These are phyloP conservation scores for Zymoseptoria ardabiliae DNA, from an alignment of 2,329 filamentous ascomycete species.

Conservation along the genomic window DNA sequence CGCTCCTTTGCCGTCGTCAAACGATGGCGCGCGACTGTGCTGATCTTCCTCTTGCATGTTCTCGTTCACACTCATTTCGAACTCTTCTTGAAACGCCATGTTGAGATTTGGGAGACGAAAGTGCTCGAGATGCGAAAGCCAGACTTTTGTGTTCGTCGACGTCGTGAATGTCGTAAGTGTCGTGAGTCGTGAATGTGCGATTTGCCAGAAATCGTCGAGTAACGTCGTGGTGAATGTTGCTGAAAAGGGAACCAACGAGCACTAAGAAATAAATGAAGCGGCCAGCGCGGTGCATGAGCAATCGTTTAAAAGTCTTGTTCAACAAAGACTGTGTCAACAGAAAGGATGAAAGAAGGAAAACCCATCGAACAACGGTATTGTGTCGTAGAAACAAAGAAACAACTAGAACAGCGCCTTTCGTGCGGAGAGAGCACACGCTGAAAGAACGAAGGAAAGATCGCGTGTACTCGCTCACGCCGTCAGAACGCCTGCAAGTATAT, in stretches of 20 bases:
- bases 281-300: slow-evolving; percentile 4
- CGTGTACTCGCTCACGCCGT: neutral
- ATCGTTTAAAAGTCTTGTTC: neutral
- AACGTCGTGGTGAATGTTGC: slow-evolving; percentile 7
- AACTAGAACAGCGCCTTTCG: slow-evolving; percentile 1
- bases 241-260: slow-evolving; percentile 6
- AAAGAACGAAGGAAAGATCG: neutral
- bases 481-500: slow-evolving; percentile 1
- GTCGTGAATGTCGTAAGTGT: slow-evolving; percentile 12
- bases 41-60: slow-evolving; percentile 24
- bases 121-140: neutral
- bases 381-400: slow-evolving; percentile 4
- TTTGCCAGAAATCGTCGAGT: slow-evolving; percentile 10
- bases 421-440: neutral
- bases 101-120: slow-evolving; percentile 1
- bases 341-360: slow-evolving; percentile 11
- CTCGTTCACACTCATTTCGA: slow-evolving; percentile 28
- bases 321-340: slow-evolving; percentile 5
- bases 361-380: slow-evolving; percentile 8
- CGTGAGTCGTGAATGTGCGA: neutral
- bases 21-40: slow-evolving; percentile 15
- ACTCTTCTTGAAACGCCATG: slow-evolving; percentile 25
- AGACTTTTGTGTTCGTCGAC: slow-evolving; percentile 4
- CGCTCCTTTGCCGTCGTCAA: slow-evolving; percentile 12
- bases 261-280: slow-evolving; percentile 1